A percentile compares a stretch with the other conserved stretches of the same genome.
Evolutionary conservation across 305 asterid species (phyloP).

Genomic region (Withania somnifera): DNA sequence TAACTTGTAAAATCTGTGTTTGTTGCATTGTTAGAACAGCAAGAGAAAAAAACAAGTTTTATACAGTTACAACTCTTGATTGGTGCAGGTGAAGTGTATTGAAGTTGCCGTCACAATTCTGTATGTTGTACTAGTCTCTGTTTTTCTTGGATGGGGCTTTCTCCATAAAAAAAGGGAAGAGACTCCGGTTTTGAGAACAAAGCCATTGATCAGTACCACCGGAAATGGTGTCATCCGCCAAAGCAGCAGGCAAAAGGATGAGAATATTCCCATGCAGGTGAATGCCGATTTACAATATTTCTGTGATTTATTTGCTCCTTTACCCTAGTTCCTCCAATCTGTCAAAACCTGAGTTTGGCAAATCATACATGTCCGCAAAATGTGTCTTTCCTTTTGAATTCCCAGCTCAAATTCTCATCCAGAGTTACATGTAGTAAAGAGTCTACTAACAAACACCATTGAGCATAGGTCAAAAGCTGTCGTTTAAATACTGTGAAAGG

Average conservation of each 20-base stretch:
- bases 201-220: slow-evolving; percentile 67
- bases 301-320: background rate
- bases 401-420: background rate
- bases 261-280: slow-evolving; percentile 95
- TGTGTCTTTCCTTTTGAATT: background rate
- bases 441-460: background rate
- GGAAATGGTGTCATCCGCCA: slow-evolving; percentile 67
- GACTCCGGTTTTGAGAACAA: slow-evolving; percentile 48
- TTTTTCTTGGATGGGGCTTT: slow-evolving; percentile 93
- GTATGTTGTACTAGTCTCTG: slow-evolving; percentile 59
- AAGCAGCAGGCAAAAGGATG: slow-evolving; percentile 72
- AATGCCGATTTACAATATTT: background rate
- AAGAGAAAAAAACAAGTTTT: background rate
- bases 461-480: background rate
- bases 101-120: slow-evolving; percentile 71
- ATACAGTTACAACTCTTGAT: slow-evolving; percentile 4
- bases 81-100: slow-evolving; percentile 85
- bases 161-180: slow-evolving; percentile 48
- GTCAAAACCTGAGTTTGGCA: background rate
- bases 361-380: background rate
- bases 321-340: background rate
- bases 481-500: background rate
- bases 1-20: background rate
- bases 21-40: background rate
- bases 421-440: background rate